Conservation (phyloP, 2,329 filamentous ascomycete genomes). For the Fusarium paranaense region DNA sequence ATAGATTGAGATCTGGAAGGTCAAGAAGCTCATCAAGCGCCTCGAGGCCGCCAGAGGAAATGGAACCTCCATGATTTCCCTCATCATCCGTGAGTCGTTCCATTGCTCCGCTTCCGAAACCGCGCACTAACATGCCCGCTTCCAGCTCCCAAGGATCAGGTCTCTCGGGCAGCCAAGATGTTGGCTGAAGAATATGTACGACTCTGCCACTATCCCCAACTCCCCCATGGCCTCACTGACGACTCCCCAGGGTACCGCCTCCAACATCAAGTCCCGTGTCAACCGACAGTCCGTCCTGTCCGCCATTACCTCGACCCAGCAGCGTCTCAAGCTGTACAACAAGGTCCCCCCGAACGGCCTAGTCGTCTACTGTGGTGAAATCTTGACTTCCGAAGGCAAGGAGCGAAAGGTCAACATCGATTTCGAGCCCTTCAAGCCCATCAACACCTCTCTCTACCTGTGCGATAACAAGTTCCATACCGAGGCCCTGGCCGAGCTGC, state of each 20-base stretch:
- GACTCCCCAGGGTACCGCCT: slow-evolving; percentile 84
- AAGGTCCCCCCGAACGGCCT: slow-evolving; percentile 98
- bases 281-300: slow-evolving; percentile 98
- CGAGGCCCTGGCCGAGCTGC: slow-evolving; percentile 93
- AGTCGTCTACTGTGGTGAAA: slow-evolving; percentile 99
- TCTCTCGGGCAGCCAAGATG: slow-evolving; percentile 98
- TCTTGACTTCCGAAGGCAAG: slow-evolving; percentile 97
- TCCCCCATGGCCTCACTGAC: slow-evolving; percentile 31
- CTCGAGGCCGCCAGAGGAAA: slow-evolving; percentile 97
- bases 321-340: slow-evolving; percentile 98
- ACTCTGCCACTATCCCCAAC: neutral
- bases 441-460: slow-evolving; percentile 99
- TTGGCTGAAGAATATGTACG: slow-evolving; percentile 99
- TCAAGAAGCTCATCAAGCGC: slow-evolving; percentile 99
- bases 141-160: slow-evolving; percentile 94
- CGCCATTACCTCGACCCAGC: slow-evolving; percentile 98
- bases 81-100: slow-evolving; percentile 87
- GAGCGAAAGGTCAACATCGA: slow-evolving; percentile 99
- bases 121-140: slow-evolving; percentile 39
- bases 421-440: slow-evolving; percentile 99
- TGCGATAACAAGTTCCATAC: slow-evolving; percentile 99
- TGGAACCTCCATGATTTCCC: slow-evolving; percentile 99
- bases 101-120: slow-evolving; percentile 22
- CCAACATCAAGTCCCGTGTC: slow-evolving; percentile 99
- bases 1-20: slow-evolving; percentile 89